Evolutionary conservation across 352 stramenopile species (phyloP).

Genomic region (Phytophthora meadii): DNA sequence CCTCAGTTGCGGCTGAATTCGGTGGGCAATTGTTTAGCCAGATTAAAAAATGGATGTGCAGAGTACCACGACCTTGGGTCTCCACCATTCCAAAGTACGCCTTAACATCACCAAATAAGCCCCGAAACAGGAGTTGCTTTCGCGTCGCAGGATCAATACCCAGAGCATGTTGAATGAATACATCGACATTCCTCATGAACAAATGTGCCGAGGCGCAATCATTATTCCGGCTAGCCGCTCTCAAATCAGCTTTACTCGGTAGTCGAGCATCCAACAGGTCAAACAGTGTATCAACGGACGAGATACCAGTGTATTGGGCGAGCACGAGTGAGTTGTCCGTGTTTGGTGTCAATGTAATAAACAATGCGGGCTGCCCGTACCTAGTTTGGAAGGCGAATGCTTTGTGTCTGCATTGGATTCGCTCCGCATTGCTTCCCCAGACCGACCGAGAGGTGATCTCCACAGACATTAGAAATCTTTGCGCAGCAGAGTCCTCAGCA

Average conservation of each 20-base stretch:
- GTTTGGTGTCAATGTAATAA: background rate
- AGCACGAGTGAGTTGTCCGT: background rate
- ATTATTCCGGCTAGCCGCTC: slow-evolving; percentile 1
- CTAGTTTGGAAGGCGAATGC: slow-evolving; percentile 10
- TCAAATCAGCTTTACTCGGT: background rate
- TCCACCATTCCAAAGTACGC: no score
- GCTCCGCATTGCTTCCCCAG: slow-evolving; percentile 12
- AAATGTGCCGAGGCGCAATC: slow-evolving; percentile 3
- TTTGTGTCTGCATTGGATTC: slow-evolving; percentile 1
- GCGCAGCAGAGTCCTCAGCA: background rate
- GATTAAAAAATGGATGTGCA: slow-evolving; percentile 10
- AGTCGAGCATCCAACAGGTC: slow-evolving; percentile 1
- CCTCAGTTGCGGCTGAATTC: background rate
- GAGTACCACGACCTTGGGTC: background rate
- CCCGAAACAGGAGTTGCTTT: background rate
- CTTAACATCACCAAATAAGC: no score
- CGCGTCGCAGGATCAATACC: background rate
- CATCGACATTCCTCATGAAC: slow-evolving; percentile 2
- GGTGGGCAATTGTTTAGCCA: slow-evolving; percentile 1
- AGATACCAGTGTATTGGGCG: background rate
- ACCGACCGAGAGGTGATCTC: background rate
- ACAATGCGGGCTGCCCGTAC: slow-evolving; percentile 3
- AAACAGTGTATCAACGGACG: slow-evolving; percentile 4
- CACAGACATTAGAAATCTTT: no score
- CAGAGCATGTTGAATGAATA: background rate